Percentiles rank a stretch among this genome's conserved stretches.
phyloP scores from a whole-genome alignment of 2,329 filamentous ascomycete species.

The Cercospora zeae-maydis region DNA sequence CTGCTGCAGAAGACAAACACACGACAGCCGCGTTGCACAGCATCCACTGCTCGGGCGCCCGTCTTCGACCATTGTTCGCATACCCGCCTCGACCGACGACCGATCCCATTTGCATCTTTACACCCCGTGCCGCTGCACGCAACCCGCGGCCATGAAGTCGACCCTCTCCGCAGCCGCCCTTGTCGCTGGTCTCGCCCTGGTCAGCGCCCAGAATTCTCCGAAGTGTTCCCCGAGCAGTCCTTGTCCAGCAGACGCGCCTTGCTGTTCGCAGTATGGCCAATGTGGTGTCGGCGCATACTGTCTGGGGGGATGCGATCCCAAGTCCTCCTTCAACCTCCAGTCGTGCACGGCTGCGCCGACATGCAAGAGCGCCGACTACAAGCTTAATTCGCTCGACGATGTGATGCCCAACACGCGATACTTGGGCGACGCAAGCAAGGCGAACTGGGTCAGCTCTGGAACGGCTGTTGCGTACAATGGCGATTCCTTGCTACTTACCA shows the following conservation, averaged over 20 bases:
- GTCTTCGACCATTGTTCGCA: background rate
- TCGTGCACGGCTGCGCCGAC: conserved; percentile 81
- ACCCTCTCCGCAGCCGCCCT: conserved; percentile 33
- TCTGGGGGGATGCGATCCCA: conserved; percentile 88
- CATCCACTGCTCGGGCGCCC: conserved; percentile 6
- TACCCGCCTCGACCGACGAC: background rate
- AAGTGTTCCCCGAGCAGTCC: conserved; percentile 33
- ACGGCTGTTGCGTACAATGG: conserved; percentile 64
- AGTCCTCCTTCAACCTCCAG: conserved; percentile 75
- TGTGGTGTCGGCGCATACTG: conserved; percentile 95
- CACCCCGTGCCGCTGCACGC: conserved; percentile 5
- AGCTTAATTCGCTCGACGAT: conserved; percentile 67
- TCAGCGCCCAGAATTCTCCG: conserved; percentile 25
- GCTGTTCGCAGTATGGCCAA: conserved; percentile 67
- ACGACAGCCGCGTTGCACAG: conserved; percentile 10
- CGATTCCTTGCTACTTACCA: conserved; percentile 72
- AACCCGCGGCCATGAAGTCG: conserved; percentile 26
- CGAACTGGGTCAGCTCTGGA: conserved; percentile 88
- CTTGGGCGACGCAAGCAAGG: conserved; percentile 72
- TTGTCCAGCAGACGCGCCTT: conserved; percentile 35
- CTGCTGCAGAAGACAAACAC: conserved; percentile 7
- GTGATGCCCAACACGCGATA: conserved; percentile 74
- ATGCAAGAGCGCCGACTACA: conserved; percentile 71
- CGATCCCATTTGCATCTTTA: conserved; percentile 2
- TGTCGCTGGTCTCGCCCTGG: conserved; percentile 32